These are phyloP conservation scores for Cladosporium austrohemisphaericum DNA, from an alignment of 2,329 filamentous ascomycete species.

Conservation along the genomic window DNA sequence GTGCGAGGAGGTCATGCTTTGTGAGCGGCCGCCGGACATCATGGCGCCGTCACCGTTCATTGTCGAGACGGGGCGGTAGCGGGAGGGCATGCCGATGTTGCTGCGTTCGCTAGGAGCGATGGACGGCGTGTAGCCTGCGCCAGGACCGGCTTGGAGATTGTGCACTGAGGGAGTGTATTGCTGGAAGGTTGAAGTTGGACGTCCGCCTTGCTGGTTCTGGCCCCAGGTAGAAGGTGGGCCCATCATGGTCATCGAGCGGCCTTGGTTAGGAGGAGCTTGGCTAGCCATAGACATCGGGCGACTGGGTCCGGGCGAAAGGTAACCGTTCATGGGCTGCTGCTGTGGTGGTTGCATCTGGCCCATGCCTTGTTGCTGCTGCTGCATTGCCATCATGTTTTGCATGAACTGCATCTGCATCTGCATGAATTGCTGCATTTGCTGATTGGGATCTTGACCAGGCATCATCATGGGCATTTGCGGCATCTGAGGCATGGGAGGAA, in stretches of 20 bases:
- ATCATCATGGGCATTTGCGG: slow-evolving; percentile 22
- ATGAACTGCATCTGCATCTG: slow-evolving; percentile 39
- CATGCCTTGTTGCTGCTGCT: slow-evolving; percentile 33
- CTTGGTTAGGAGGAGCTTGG: slow-evolving; percentile 32
- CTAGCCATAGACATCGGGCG: slow-evolving; percentile 46
- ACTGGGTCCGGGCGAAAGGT: background rate
- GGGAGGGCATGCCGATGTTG: slow-evolving; percentile 82
- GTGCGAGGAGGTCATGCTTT: slow-evolving; percentile 33
- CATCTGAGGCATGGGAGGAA: slow-evolving; percentile 29
- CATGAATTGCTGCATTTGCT: slow-evolving; percentile 37
- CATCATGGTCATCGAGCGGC: slow-evolving; percentile 77
- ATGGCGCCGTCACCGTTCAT: slow-evolving; percentile 16
- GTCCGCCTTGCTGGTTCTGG: slow-evolving; percentile 34
- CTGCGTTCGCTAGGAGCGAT: slow-evolving; percentile 95
- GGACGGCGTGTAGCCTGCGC: slow-evolving; percentile 71
- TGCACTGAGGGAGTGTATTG: slow-evolving; percentile 35
- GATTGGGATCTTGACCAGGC: slow-evolving; percentile 21
- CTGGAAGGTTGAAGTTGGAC: slow-evolving; percentile 31
- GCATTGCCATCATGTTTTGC: slow-evolving; percentile 39
- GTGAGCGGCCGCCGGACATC: slow-evolving; percentile 34
- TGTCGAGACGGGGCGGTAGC: slow-evolving; percentile 81
- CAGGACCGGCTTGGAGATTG: slow-evolving; percentile 36
- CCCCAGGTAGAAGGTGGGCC: slow-evolving; percentile 51
- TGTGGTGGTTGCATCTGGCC: slow-evolving; percentile 16
- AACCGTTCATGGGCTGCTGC: slow-evolving; percentile 17